Base-by-base conservation (phyloP, 208 protist genomes). In the Wallacemonas rigidus region DNA sequence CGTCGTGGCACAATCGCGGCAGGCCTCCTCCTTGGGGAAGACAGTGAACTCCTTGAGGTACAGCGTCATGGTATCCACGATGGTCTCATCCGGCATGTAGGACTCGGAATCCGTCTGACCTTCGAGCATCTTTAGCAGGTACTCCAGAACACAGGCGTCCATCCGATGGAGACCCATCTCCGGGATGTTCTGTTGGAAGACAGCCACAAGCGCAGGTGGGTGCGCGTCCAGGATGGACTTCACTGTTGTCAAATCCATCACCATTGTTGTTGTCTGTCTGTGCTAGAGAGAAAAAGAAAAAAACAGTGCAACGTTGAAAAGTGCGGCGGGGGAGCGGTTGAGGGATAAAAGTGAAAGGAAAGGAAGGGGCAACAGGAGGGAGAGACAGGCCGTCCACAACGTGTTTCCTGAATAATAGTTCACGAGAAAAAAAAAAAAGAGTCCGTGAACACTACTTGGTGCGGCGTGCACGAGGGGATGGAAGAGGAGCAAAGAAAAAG, bases 71-170 rank as follows among this genome's bases (percentile, higher is more conserved):
- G 91, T 92, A 44, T 90, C 82, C 57, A 83, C 78, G 17, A 96
- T 92, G 36, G 82, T 83, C 39, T 92, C 82, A 48, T 93, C 89
- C 0, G 89, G 85, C 63, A 93, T 68, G 77, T 93, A 96, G 9
- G 89, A 94, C 69, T 88, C 87, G 4, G 89, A 63, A 26, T 85
- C 80, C 50, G 84, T 91, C 74, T 96, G 91, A 39, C 89, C 91
- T 70, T 96, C 91, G 9, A 96, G 83, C 91, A 96, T 96, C 44
- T 85, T 83, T 11, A 96, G 69, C 15, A 96, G 69, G 77, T 93
- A 96, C 74, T 91, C 82, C 4, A 96, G 74, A 35, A 96, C 91
- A 51, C 89, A 94, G 47, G 75, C 78, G 56, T 96, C 91, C 15
- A 96, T 55, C 74, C 82, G 79, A 58, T 83, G 83, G 50, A 96